phyloP scores from a whole-genome alignment of 257 asterid genomes.

The Perilla frutescens region DNA sequence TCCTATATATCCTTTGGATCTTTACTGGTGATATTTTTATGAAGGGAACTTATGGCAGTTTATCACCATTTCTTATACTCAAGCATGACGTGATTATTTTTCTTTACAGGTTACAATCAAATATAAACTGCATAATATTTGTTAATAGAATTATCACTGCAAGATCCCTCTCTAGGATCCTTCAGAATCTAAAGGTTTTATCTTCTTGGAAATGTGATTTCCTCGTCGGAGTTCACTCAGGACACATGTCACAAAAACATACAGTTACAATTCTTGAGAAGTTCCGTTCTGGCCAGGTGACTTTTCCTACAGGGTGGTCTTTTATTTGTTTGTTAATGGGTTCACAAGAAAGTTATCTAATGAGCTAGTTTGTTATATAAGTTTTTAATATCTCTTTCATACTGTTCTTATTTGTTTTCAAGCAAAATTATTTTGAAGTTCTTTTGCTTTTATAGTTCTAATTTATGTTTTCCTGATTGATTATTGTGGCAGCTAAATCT shows the following conservation, averaged over 20 bases:
- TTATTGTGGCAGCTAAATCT: slow-evolving; percentile 76
- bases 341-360: neutral
- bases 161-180: slow-evolving; percentile 71
- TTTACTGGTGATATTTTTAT: neutral
- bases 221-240: slow-evolving; percentile 89
- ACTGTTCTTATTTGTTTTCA: slow-evolving; percentile 8
- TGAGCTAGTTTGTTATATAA: slow-evolving; percentile 10
- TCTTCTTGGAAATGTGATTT: slow-evolving; percentile 84
- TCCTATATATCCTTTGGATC: neutral
- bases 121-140: slow-evolving; percentile 88
- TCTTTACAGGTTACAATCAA: slow-evolving; percentile 76
- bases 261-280: slow-evolving; percentile 70
- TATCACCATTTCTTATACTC: neutral
- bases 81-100: slow-evolving; percentile 25
- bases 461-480: slow-evolving; percentile 30
- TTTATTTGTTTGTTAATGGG: slow-evolving; percentile 17
- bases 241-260: slow-evolving; percentile 71
- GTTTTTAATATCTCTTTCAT: slow-evolving; percentile 14
- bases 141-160: slow-evolving; percentile 95
- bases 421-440: neutral
- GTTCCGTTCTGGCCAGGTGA: slow-evolving; percentile 94
- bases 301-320: slow-evolving; percentile 30
- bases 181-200: slow-evolving; percentile 63
- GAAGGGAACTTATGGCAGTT: slow-evolving; percentile 5
- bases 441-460: neutral